Conservation (phyloP, 1,284 basidiomycete species). For the Athelia psychrophila region DNA sequence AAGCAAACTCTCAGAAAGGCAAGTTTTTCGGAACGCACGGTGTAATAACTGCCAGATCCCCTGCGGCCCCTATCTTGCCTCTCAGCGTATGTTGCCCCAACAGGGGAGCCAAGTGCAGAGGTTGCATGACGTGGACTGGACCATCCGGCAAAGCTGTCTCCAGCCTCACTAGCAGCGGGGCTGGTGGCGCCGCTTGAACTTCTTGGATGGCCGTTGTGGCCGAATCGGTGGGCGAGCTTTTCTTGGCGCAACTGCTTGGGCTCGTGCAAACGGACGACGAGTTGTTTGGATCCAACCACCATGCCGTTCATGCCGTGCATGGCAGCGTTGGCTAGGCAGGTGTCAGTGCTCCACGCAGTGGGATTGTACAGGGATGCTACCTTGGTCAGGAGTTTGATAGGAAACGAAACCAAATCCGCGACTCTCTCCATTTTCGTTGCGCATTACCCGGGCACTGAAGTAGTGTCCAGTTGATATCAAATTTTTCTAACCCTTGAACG, state of each 20-base stretch:
- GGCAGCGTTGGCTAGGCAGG: conserved; percentile 56
- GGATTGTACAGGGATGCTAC: conserved; percentile 33
- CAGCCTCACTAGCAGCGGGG: conserved; percentile 75
- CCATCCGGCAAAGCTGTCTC: conserved; percentile 70
- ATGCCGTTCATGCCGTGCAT: conserved; percentile 79
- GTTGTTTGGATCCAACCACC: conserved; percentile 68
- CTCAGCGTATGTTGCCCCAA: conserved; percentile 43
- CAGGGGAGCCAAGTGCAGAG: conserved; percentile 51
- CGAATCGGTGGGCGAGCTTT: conserved; percentile 79
- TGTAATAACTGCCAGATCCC: conserved; percentile 81
- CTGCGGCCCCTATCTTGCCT: conserved; percentile 63
- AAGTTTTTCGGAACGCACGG: conserved; percentile 39
- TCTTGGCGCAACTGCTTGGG: conserved; percentile 87
- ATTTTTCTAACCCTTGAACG: neutral
- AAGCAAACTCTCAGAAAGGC: conserved; percentile 3
- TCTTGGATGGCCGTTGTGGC: conserved; percentile 72
- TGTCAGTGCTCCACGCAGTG: conserved; percentile 5
- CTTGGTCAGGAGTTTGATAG: conserved; percentile 81
- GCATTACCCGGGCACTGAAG: conserved; percentile 87
- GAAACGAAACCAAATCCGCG: conserved; percentile 97
- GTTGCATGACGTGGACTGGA: conserved; percentile 64
- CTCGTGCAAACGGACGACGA: conserved; percentile 86
- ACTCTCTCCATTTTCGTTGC: conserved; percentile 80
- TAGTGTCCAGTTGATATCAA: neutral
- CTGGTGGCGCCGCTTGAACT: conserved; percentile 78